These are phyloP conservation scores for Phytophthora pistaciae DNA, from an alignment of 352 stramenopile species.

Conservation along the genomic window DNA sequence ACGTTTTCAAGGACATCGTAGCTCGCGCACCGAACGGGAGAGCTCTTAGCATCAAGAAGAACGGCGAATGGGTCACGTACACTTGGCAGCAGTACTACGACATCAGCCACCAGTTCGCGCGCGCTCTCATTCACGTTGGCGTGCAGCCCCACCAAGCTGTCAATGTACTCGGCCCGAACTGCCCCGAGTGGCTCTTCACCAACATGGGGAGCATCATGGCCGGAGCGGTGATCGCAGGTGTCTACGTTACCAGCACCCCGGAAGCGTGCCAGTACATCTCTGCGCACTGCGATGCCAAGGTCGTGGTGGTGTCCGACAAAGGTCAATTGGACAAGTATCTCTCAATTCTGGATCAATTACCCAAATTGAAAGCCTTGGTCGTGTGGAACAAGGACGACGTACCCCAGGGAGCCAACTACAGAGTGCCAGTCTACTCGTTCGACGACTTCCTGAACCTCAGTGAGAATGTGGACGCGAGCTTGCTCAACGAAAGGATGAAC, in stretches of 20 bases:
- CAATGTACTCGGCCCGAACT: slow-evolving; percentile 88
- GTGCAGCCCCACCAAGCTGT: slow-evolving; percentile 78
- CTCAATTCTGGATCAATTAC: slow-evolving; percentile 66
- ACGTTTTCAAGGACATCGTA: slow-evolving; percentile 51
- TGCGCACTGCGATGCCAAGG: slow-evolving; percentile 77
- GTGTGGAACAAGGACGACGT: slow-evolving; percentile 63
- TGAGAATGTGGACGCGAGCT: slow-evolving; percentile 36
- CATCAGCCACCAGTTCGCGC: slow-evolving; percentile 72
- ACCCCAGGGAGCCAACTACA: slow-evolving; percentile 30
- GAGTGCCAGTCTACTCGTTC: slow-evolving; percentile 70
- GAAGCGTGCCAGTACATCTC: slow-evolving; percentile 84
- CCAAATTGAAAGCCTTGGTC: slow-evolving; percentile 79
- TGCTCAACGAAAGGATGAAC: slow-evolving; percentile 52
- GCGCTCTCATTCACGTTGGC: slow-evolving; percentile 77
- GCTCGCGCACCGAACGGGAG: slow-evolving; percentile 25
- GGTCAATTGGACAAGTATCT: slow-evolving; percentile 81
- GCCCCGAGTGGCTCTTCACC: slow-evolving; percentile 87
- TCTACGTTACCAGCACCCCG: slow-evolving; percentile 87
- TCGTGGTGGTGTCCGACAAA: slow-evolving; percentile 82
- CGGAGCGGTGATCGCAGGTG: slow-evolving; percentile 79
- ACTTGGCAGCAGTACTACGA: slow-evolving; percentile 84
- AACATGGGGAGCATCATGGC: slow-evolving; percentile 84
- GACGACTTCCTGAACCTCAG: slow-evolving; percentile 64
- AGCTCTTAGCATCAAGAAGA: slow-evolving; percentile 54
- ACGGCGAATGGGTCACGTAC: slow-evolving; percentile 60